These are phyloP conservation scores for Zizania latifolia DNA, from an alignment of 176 grass and related monocot species.

Conservation along the genomic window DNA sequence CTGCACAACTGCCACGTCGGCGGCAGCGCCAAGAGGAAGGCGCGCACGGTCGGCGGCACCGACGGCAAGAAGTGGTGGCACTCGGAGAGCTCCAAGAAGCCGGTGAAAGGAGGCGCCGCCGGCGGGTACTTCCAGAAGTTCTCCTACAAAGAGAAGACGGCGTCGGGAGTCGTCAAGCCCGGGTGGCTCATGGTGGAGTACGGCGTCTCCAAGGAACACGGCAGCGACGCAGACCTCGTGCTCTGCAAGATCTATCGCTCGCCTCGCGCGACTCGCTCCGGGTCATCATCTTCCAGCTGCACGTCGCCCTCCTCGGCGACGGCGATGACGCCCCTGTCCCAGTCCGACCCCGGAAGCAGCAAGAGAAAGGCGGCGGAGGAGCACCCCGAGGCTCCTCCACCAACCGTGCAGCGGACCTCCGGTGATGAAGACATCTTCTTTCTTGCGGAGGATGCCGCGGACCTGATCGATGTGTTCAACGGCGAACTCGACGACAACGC, in stretches of 20 bases:
- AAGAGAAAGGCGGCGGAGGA: background rate
- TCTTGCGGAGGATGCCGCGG: no score
- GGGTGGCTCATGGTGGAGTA: background rate
- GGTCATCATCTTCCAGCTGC: no score
- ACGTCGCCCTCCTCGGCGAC: background rate
- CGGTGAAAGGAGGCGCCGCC: background rate
- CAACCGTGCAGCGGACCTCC: no score
- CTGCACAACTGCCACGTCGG: background rate
- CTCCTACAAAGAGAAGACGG: background rate
- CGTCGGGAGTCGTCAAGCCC: background rate
- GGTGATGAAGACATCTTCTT: no score
- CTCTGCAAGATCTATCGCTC: background rate
- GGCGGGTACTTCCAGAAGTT: background rate
- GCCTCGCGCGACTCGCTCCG: background rate
- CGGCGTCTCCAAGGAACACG: background rate
- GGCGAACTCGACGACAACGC: no score
- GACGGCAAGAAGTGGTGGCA: background rate
- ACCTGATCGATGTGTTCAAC: no score
- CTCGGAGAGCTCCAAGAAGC: background rate
- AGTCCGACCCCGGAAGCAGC: background rate
- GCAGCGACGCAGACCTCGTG: background rate
- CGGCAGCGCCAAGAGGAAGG: background rate
- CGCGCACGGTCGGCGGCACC: background rate
- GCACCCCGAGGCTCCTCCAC: background rate
- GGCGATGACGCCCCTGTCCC: background rate